phyloP scores from a whole-genome alignment of 148 eudicot species.

The Rhododendron molle region DNA sequence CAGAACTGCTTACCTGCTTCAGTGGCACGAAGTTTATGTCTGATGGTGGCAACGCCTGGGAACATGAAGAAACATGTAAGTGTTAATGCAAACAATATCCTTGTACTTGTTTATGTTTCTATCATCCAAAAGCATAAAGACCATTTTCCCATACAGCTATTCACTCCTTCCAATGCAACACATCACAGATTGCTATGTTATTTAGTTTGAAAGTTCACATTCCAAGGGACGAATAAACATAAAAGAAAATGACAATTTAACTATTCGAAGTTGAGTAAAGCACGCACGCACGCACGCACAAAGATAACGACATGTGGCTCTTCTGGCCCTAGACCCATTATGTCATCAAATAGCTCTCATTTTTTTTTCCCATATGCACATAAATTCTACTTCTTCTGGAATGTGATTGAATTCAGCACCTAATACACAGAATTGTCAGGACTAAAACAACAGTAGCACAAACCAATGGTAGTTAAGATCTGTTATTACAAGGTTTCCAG shows the following conservation, averaged over 20 bases:
- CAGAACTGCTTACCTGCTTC: conserved; percentile 55
- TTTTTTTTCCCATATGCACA: neutral
- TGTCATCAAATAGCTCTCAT: neutral
- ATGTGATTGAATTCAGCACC: neutral
- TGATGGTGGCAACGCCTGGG: conserved; percentile 76
- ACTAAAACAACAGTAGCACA: neutral
- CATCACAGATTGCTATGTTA: neutral
- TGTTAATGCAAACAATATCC: neutral
- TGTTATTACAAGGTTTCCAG: neutral
- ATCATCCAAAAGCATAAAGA: neutral
- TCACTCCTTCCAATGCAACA: neutral
- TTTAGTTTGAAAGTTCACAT: neutral
- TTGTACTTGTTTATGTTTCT: neutral
- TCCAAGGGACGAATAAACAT: neutral
- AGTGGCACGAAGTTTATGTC: conserved; percentile 71
- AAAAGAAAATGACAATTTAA: neutral
- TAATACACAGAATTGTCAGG: neutral
- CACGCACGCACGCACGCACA: neutral
- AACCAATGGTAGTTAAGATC: neutral
- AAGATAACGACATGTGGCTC: neutral
- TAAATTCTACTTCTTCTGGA: neutral
- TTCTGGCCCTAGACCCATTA: neutral
- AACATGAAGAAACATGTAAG: conserved; percentile 14
- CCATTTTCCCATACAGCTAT: neutral
- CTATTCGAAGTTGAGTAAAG: neutral